Evolutionary conservation across 2,329 filamentous ascomycete genomes (phyloP), one percentile per base, ranked within the genome.

Genomic region (Ophiostoma quercus): DNA sequence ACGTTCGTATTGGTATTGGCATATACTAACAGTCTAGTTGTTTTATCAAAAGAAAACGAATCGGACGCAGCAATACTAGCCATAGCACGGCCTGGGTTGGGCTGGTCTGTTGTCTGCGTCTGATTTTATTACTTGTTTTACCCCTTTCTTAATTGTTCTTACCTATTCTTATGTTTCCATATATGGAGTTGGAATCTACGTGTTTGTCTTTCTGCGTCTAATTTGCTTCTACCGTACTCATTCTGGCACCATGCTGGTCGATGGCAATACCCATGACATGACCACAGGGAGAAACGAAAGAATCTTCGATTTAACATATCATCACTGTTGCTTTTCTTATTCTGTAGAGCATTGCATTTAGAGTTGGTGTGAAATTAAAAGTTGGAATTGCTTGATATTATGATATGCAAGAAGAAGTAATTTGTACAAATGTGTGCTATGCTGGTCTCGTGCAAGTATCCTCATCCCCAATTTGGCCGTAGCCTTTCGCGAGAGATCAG

Each of bases 11-110:
- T 39, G 51, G 69, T 68, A 66, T 70, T 12, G 66, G 3, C 4
- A 14, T n/a, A 29, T 70, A 34, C 62, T 68, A 16, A 60, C 66
- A 73, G 67, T 43, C 71, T 66, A 87, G 85, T 77, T 88, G 71
- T 88, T 88, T 76, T 88, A 88, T 77, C 86, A 88, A 81, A 88
- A 88, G 79, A 88, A 88, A 81, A 88, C 86, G 74, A 88, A 88
- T 83, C 84, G 86, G 77, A 81, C 81, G 77, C 82, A 81, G 77
- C 81, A 81, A 73, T 87, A 86, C 78, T 88, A 87, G 78, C 80
- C 77, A 74, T 68, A 72, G 72, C 74, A 80, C 75, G 76, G 82
- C 83, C 83, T 80, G 81, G 83, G 83, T 80, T 70, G 82, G 83
- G 84, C 82, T 67, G 37, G 68, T 14, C 32, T 39, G 6, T 60